Base-by-base conservation (phyloP, 1,284 basidiomycete genomes). In the Ustilago tritici region DNA sequence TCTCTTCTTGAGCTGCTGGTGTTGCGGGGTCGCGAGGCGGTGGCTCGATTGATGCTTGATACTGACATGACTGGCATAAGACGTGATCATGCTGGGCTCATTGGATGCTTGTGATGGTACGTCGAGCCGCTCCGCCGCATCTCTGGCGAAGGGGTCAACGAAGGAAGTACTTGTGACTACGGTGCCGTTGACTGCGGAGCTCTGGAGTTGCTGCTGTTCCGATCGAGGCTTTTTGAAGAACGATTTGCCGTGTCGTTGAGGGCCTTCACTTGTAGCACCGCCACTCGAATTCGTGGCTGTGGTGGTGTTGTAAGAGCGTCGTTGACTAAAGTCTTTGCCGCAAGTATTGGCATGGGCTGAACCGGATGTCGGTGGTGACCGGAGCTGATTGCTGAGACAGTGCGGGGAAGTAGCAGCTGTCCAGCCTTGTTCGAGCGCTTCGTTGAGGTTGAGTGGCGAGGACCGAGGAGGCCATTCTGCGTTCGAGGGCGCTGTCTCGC, bases 281-380 rank as follows among this genome's bases (percentile, higher is more conserved):
- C 5, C 40, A 58, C 66, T 62, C 2, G 61, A 65, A 12, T 43
- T 66, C 14, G 62, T 62, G 11, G 59, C 46, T 15, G 60, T 67
- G 32, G 62, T 74, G 31, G 71, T 59, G 41, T 69, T 74, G 36
- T 65, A 73, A 14, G 65, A 73, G 5, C 70, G 57, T 40, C 70
- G 50, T 11, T 65, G 57, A 4, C 58, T 62, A 49, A 63, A 59
- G 9, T 52, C 56, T 32, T 60, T 66, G 32, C 61, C 70, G 32
- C 55, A 46, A 15, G 53, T 53, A 35, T 32, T 35, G 19, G 15
- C 3, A 11, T 53, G 61, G 9, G 46, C 12, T 5, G 66, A n/a
- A 0, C 23, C 43, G 14, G 68, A 55, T n/a, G 56, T 55, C 36
- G 41, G 43, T 15, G 59, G 66, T 10, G 67, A 65, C n/a, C 36